Evolutionary conservation across 805 yeast species (phyloP).

Genomic region (Monosporozyma servazzii): DNA sequence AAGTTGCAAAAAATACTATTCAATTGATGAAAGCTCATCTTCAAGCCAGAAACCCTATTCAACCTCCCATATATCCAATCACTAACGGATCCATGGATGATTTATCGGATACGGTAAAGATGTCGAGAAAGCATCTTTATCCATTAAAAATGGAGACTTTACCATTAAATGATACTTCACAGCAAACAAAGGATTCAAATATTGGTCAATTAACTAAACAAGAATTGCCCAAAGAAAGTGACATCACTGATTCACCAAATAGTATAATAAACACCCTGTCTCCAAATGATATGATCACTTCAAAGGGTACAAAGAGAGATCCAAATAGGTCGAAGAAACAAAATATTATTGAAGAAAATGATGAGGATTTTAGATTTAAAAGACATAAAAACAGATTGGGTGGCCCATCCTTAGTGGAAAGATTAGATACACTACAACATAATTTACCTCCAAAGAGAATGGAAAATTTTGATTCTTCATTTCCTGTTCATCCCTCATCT

Average conservation of each 20-base stretch:
- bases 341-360: conserved; percentile 13
- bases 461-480: conserved; percentile 28
- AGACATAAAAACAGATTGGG: conserved; percentile 24
- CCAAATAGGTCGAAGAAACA: background rate
- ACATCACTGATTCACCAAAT: background rate
- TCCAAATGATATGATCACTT: conserved; percentile 4
- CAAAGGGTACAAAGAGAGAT: conserved; percentile 5
- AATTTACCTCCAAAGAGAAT: conserved; percentile 24
- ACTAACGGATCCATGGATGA: background rate
- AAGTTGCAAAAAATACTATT: background rate
- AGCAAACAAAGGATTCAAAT: background rate
- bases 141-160: conserved; percentile 22
- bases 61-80: background rate
- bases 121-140: conserved; percentile 11
- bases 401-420: conserved; percentile 23
- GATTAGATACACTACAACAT: conserved; percentile 25
- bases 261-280: background rate
- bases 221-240: background rate
- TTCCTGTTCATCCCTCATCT: conserved; percentile 3
- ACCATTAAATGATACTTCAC: conserved; percentile 7
- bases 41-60: background rate
- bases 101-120: background rate
- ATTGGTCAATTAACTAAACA: conserved; percentile 1
- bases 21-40: background rate
- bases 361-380: conserved; percentile 27